Conservation (phyloP, 345 rosid genomes). For the Excoecaria cochinchinensis region DNA sequence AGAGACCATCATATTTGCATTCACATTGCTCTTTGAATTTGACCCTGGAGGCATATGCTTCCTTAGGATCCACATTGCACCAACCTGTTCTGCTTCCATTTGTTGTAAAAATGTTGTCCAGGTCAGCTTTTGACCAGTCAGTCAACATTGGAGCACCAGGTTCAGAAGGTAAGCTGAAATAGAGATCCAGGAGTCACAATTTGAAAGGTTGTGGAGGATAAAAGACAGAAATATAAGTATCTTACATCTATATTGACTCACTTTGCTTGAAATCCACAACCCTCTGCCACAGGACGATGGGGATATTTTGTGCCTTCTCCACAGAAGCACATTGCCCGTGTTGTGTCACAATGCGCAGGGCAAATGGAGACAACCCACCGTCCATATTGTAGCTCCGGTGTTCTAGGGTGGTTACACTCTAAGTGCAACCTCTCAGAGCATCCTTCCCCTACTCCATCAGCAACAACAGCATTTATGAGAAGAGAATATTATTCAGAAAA, state of each 20-base stretch:
- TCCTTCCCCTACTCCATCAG: constrained; percentile 53
- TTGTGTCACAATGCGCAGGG: constrained; percentile 75
- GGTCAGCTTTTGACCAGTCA: constrained; percentile 81
- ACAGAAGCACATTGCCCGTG: constrained; percentile 97
- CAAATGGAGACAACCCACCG: constrained; percentile 91
- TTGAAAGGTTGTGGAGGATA: not conserved
- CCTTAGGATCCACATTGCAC: constrained; percentile 94
- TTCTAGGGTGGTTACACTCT: constrained; percentile 65
- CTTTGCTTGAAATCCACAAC: constrained; percentile 79
- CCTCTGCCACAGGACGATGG: constrained; percentile 82
- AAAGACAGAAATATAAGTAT: constrained; percentile 1
- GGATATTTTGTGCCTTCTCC: constrained; percentile 98
- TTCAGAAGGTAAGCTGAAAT: constrained; percentile 57
- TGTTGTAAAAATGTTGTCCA: constrained; percentile 67
- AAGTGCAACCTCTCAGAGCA: constrained; percentile 62
- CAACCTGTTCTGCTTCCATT: constrained; percentile 83
- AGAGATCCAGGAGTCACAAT: constrained; percentile 19
- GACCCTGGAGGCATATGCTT: constrained; percentile 62
- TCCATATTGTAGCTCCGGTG: constrained; percentile 76
- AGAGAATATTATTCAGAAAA: too few species aligned
- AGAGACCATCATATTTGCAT: constrained; percentile 89
- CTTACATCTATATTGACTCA: constrained; percentile 34
- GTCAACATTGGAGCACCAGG: constrained; percentile 60
- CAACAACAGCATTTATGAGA: not conserved
- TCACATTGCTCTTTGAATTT: constrained; percentile 80